Base-by-base conservation (phyloP, 148 eudicot genomes). In the Persicaria tinctoria region DNA sequence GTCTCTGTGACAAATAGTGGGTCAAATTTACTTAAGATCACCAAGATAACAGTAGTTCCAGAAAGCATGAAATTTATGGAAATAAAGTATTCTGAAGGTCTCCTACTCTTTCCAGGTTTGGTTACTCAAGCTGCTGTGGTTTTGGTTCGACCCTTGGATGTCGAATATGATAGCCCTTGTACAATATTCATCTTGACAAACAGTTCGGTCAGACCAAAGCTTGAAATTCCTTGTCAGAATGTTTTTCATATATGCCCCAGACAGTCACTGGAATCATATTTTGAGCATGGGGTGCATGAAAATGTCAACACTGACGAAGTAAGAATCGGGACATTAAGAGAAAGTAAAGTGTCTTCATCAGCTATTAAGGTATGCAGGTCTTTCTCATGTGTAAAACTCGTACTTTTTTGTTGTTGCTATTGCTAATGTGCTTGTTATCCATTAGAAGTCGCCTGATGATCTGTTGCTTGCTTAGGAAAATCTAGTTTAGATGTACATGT, bases 81-180 rank as follows among this genome's bases (percentile, higher is more conserved):
- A 76, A 78, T 88, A 57, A 91, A 86, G 74, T 89, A 81, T 74
- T 56, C 81, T 41, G 90, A 88, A 78, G 93, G 90, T 38, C 86
- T 93, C 51, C 74, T 91, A 56, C 88, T 93, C 79, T 91, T 88
- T 69, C 93, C 98, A 44, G 83, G 84, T 74, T 70, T 86, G 60
- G 75, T 77, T 73, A 90, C 98, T 64, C 85, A 83, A 66, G 90
- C 85, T 50, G 97, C 92, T 73, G 54, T 86, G 76, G 80, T 91
- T 73, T 77, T 84, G 17, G 84, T 79, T 81, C 48, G 73, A 73
- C 64, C 79, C 59, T 41, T 75, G 46, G 51, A 75, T 51, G 57
- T 57, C 47, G 79, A 56, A 57, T 66, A 8, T 77, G 73, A 79
- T 51, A 59, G 71, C 68, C 49, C 54, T 32, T 90, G 93, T 76